phyloP scores from a whole-genome alignment of 192 early-diverging fungal genomes.

The Chytriomyces hyalinus region DNA sequence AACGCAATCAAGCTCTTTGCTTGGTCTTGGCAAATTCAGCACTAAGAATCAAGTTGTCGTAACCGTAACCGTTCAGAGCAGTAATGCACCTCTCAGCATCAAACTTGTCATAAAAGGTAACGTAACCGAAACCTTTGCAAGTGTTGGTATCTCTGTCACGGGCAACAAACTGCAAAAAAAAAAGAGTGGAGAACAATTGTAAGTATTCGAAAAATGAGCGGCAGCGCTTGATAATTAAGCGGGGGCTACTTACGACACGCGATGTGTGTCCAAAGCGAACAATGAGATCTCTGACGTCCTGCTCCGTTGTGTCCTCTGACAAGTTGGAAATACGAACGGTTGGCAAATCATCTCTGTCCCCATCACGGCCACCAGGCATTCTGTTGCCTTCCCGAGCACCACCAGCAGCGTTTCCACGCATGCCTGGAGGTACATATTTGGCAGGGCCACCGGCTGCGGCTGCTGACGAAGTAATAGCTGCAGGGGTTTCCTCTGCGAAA shows the following conservation, averaged over 20 bases:
- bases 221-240: background rate
- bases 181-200: background rate
- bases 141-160: constrained; percentile 80
- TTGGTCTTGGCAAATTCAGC: constrained; percentile 82
- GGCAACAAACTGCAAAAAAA: constrained; percentile 68
- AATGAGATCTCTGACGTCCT: constrained; percentile 88
- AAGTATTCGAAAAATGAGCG: constrained; percentile 12
- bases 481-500: background rate
- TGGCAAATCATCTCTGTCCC: constrained; percentile 53
- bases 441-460: constrained; percentile 39
- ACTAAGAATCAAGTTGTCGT: constrained; percentile 92
- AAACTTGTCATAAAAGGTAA: constrained; percentile 81
- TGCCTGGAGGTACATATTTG: constrained; percentile 88
- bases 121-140: constrained; percentile 97
- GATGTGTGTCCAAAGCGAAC: constrained; percentile 81
- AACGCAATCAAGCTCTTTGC: constrained; percentile 21
- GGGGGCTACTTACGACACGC: constrained; percentile 60
- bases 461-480: background rate
- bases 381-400: constrained; percentile 25
- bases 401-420: constrained; percentile 70
- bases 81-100: constrained; percentile 83
- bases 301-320: constrained; percentile 90
- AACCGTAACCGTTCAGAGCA: constrained; percentile 92
- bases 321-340: constrained; percentile 93
- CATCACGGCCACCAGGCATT: constrained; percentile 22